Base-by-base conservation (phyloP, 1,139 yeast genomes). In the Suhomyces kunorum region DNA sequence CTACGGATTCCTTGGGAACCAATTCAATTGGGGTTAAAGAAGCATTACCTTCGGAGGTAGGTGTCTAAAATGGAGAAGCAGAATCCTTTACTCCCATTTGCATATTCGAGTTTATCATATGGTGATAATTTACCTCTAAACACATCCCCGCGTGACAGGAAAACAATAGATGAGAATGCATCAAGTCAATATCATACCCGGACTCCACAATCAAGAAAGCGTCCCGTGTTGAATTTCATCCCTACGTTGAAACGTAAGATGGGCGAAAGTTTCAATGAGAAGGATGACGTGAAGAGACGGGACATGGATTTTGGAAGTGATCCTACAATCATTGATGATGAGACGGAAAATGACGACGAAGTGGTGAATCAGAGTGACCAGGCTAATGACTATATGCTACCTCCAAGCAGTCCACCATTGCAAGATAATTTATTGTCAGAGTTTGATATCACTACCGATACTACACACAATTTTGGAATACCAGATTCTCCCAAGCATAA, bases 241-340 rank as follows among this genome's bases (percentile, higher is more conserved):
- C 76, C 76, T 6, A 59, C 63, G 13, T 59, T 72, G 48, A 72
- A 72, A 42, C 58, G 78, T 40, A 66, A 69, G 40, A 65, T 68
- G 71, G 76, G 76, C 0, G 74, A 61, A 25, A 68, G 74, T 52
- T 72, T 72, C 48, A 70, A 70, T 38, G 76, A 72, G 39, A 69
- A 69, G 38, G 76, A 70, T 49, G 69, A 72, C 42, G 48, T 69
- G 18, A 72, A 72, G 41, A 56, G 74, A 44, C 52, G 68, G 32
- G 74, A 60, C 11, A 46, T 53, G 25, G 59, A 47, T 24, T 32
- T 42, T 20, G 46, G 38, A 5, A 42, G 47, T 17, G 51, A 48
- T 25, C 46, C 55, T 3, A 51, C 61, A 2, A 42, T 53, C 27
- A 51, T 56, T 12, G 63, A 56, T 29, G 30, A 49, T 8, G 49